These are phyloP conservation scores for Petasospora fabianii DNA, from an alignment of 1,139 yeast genomes.

Conservation along the genomic window DNA sequence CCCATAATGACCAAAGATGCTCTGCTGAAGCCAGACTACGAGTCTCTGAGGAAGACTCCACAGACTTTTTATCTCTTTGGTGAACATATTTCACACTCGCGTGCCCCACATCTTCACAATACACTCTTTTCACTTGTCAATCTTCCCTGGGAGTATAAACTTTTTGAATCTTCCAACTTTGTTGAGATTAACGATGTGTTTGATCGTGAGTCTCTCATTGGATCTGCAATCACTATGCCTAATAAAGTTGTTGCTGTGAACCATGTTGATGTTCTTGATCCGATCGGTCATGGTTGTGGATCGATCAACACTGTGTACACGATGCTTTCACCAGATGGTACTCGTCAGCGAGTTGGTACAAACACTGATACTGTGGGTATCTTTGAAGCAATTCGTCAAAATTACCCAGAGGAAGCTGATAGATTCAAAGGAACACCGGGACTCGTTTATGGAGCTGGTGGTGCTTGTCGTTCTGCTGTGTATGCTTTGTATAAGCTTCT, in stretches of 20 bases:
- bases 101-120: slow-evolving; percentile 25
- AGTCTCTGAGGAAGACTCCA: slow-evolving; percentile 3
- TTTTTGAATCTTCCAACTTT: slow-evolving; percentile 22
- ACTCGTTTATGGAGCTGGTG: slow-evolving; percentile 26
- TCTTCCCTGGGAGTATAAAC: slow-evolving; percentile 21
- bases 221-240: slow-evolving; percentile 26
- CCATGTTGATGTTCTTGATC: slow-evolving; percentile 20
- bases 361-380: slow-evolving; percentile 27
- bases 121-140: slow-evolving; percentile 17
- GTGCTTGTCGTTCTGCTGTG: slow-evolving; percentile 26
- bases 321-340: slow-evolving; percentile 5
- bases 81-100: slow-evolving; percentile 22
- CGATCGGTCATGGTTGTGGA: slow-evolving; percentile 25
- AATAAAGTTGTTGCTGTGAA: slow-evolving; percentile 22
- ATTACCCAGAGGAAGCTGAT: slow-evolving; percentile 18
- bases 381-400: slow-evolving; percentile 19
- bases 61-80: slow-evolving; percentile 25
- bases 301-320: slow-evolving; percentile 25
- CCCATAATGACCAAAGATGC: not conserved
- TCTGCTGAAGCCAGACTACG: slow-evolving; percentile 11
- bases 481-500: slow-evolving; percentile 22
- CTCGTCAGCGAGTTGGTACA: slow-evolving; percentile 18
- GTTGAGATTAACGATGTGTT: slow-evolving; percentile 15
- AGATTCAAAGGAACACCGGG: slow-evolving; percentile 17
- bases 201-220: slow-evolving; percentile 14